These are phyloP conservation scores for Francoa sonchifolia DNA, from an alignment of 441 rosid genomes.

Conservation along the genomic window DNA sequence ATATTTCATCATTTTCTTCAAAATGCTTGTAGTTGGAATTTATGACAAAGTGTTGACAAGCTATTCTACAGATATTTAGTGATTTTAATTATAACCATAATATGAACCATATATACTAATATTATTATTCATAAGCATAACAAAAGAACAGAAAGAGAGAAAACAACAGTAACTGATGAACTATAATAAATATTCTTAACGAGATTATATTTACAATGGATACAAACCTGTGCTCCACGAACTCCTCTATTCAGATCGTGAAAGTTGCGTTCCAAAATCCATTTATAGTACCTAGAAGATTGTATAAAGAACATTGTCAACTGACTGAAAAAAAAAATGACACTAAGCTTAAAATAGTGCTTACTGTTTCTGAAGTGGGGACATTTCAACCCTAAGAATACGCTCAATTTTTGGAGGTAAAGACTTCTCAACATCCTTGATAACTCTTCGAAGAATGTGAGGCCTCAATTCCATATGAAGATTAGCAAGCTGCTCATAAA, in stretches of 20 bases:
- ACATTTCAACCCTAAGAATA: slow-evolving; percentile 98
- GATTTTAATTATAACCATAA: too few relatives aligned
- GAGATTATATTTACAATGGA: slow-evolving; percentile 10
- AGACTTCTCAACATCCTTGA: slow-evolving; percentile 98
- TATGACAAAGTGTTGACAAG: too few relatives aligned
- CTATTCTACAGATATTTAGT: too few relatives aligned
- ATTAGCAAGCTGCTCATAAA: slow-evolving; percentile 67
- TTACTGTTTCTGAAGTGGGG: slow-evolving; percentile 99
- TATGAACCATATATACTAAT: too few relatives aligned
- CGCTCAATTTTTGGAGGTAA: slow-evolving; percentile 99
- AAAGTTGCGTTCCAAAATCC: slow-evolving; percentile 98
- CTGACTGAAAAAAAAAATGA: not conserved
- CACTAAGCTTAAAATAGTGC: slow-evolving; percentile 14
- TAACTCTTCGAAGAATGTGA: slow-evolving; percentile 95
- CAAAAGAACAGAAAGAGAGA: too few relatives aligned
- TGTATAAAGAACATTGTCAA: slow-evolving; percentile 8
- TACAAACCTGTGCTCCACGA: slow-evolving; percentile 92
- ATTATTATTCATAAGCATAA: too few relatives aligned
- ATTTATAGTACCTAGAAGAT: slow-evolving; percentile 78
- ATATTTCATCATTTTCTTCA: too few relatives aligned
- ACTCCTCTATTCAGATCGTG: slow-evolving; percentile 98
- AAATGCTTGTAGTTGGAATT: too few relatives aligned
- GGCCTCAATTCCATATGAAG: slow-evolving; percentile 99
- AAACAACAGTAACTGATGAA: too few relatives aligned
- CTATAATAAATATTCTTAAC: too few relatives aligned